Evolutionary conservation across 306 rosid genomes (phyloP).

Genomic region (Lathyrus tuberosus): DNA sequence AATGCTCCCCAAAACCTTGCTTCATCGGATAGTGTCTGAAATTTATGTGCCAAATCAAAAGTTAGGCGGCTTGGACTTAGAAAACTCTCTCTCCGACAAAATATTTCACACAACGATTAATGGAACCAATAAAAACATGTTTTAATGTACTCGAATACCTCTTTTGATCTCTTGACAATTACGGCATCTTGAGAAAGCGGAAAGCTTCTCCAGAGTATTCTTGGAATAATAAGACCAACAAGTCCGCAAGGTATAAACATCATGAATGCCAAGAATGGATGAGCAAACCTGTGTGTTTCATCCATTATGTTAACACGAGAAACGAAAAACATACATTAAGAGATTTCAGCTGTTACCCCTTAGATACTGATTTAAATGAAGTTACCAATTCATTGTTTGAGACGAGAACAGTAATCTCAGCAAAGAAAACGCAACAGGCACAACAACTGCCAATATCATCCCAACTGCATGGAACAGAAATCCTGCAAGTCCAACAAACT

Average conservation of each 20-base stretch:
- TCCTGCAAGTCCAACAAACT: conserved; percentile 61
- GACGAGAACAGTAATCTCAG: conserved; percentile 65
- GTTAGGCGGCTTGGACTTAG: conserved; percentile 24
- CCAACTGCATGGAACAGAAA: conserved; percentile 64
- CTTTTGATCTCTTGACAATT: conserved; percentile 57
- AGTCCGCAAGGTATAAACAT: conserved; percentile 89
- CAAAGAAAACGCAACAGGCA: conserved; percentile 71
- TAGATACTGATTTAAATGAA: conserved; percentile 31
- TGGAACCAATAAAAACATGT: conserved; percentile 22
- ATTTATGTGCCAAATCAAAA: conserved; percentile 40
- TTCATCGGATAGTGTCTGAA: conserved; percentile 76
- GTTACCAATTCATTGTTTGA: conserved; percentile 89
- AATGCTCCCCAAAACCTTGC: conserved; percentile 97
- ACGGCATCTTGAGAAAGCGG: conserved; percentile 71
- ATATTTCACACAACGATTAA: conserved; percentile 17
- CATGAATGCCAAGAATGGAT: conserved; percentile 85
- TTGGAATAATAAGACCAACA: conserved; percentile 80
- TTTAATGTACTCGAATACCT: conserved; percentile 58
- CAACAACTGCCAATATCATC: conserved; percentile 64
- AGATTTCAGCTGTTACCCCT: conserved; percentile 29
- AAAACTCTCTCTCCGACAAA: conserved; percentile 22
- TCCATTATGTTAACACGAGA: conserved; percentile 41
- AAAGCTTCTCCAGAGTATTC: conserved; percentile 63
- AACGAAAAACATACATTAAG: conserved; percentile 33
- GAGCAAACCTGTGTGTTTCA: conserved; percentile 79